phyloP scores from a whole-genome alignment of 208 protist genomes.

The Angomonas deanei region DNA sequence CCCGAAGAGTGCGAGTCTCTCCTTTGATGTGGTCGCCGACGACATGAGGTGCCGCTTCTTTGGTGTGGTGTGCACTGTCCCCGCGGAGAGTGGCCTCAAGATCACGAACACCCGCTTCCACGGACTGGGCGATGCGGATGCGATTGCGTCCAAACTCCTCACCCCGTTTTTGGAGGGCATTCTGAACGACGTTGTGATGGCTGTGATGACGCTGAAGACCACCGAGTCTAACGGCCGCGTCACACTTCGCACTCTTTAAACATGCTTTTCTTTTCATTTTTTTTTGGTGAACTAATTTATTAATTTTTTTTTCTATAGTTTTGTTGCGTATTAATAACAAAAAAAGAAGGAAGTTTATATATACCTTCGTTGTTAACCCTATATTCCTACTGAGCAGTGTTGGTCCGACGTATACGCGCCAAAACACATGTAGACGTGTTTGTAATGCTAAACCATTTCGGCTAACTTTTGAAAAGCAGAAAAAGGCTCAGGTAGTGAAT shows the following conservation, averaged over 20 bases:
- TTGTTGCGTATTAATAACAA: too few species aligned
- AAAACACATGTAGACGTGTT: too few species aligned
- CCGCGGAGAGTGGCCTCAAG: background rate
- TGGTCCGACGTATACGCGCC: too few species aligned
- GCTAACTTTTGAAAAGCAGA: too few species aligned
- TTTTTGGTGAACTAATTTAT: slow-evolving; percentile 1
- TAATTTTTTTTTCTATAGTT: slow-evolving; percentile 1
- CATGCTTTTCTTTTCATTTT: background rate
- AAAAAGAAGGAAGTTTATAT: too few species aligned
- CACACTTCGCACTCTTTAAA: background rate
- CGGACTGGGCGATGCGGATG: slow-evolving; percentile 6
- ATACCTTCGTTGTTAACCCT: too few species aligned
- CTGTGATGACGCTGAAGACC: background rate
- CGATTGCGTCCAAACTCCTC: background rate
- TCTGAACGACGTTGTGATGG: slow-evolving; percentile 3
- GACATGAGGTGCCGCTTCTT: slow-evolving; percentile 1
- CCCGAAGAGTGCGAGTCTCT: background rate
- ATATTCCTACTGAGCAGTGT: too few species aligned
- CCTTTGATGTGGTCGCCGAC: slow-evolving; percentile 4
- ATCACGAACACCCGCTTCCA: background rate
- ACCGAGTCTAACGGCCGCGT: background rate
- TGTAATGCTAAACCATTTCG: too few species aligned
- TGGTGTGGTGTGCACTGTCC: slow-evolving; percentile 1
- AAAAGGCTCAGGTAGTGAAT: too few species aligned
- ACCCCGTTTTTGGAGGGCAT: background rate